Percentiles rank a stretch among this genome's conserved stretches.
Evolutionary conservation across 306 rosid species (phyloP).

Genomic region (Sesbania bispinosa): DNA sequence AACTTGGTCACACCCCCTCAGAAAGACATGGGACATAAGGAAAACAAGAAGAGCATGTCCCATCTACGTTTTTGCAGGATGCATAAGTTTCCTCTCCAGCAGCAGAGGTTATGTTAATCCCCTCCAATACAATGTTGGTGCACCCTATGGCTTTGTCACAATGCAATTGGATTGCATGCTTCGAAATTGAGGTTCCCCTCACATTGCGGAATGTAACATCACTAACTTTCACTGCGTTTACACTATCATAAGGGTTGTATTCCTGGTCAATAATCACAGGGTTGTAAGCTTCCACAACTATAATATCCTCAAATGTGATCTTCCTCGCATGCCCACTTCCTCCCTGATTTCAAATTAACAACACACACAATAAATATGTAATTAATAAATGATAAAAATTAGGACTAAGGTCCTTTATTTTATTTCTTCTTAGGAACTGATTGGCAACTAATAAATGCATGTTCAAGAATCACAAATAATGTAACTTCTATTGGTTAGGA

Average conservation of each 20-base stretch:
- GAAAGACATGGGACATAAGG: constrained; percentile 18
- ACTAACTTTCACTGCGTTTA: constrained; percentile 26
- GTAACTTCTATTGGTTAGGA: too few species aligned
- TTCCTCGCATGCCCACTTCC: constrained; percentile 46
- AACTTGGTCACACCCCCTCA: too few species aligned
- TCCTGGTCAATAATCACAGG: constrained; percentile 41
- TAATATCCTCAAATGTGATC: constrained; percentile 40
- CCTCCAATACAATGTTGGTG: constrained; percentile 26
- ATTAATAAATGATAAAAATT: too few species aligned
- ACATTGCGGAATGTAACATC: constrained; percentile 30
- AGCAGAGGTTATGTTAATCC: neutral
- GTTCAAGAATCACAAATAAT: too few species aligned
- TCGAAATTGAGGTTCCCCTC: constrained; percentile 29
- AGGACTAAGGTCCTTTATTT: too few species aligned
- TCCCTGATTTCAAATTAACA: constrained; percentile 1
- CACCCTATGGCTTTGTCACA: constrained; percentile 23
- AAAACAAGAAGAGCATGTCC: neutral
- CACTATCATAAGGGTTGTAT: neutral
- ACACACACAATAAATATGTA: too few species aligned
- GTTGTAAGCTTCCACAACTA: neutral
- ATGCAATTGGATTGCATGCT: constrained; percentile 15
- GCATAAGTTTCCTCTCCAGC: neutral
- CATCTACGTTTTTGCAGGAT: neutral
- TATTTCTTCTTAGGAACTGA: too few species aligned
- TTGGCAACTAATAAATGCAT: too few species aligned